Evolutionary conservation across 1,284 basidiomycete genomes (phyloP).

Genomic region (Trichosporon asahii): DNA sequence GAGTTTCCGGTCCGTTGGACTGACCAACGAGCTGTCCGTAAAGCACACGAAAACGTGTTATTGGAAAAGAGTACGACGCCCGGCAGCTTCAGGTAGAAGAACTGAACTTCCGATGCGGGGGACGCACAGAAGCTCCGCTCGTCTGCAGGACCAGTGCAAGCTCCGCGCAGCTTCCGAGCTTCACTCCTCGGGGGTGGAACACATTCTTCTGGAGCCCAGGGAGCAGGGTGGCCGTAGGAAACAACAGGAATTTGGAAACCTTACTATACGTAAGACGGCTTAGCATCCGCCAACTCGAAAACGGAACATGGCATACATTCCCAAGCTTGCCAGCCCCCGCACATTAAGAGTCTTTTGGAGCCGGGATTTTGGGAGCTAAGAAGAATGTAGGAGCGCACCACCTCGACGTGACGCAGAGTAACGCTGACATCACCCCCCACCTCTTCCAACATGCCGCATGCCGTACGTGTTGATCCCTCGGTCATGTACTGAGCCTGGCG

Average conservation of each 20-base stretch:
- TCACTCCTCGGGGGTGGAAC: too few species aligned
- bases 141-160: not conserved
- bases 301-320: not conserved
- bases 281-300: too few species aligned
- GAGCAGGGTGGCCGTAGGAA: too few species aligned
- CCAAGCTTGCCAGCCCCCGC: not conserved
- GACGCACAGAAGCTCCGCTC: not conserved
- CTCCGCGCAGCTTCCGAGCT: not conserved
- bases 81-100: not conserved
- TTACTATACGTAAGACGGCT: too few species aligned
- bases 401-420: not conserved
- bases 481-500: not conserved
- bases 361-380: not conserved
- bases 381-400: too few species aligned
- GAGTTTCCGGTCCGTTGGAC: not conserved
- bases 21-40: not conserved
- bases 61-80: not conserved
- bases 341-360: not conserved
- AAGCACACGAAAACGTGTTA: not conserved
- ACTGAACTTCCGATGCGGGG: not conserved
- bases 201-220: too few species aligned
- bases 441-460: not conserved
- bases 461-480: not conserved
- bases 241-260: not conserved
- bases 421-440: slow-evolving; percentile 1